Conservation (phyloP, 768 basidiomycete species). For the Phaeotremella skinneri region DNA sequence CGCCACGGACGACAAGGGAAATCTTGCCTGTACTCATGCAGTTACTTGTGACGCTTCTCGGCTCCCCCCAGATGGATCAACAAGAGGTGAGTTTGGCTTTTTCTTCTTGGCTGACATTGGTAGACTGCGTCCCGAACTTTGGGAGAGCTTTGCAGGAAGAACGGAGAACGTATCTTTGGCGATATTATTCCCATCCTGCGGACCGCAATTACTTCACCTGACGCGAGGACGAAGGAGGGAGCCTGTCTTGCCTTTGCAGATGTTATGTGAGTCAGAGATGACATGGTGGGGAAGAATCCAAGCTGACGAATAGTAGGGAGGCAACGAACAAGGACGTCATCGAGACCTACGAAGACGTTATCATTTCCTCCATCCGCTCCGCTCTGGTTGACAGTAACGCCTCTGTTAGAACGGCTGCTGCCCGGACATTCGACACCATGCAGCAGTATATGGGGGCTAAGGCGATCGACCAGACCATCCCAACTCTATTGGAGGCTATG, state of each 20-base stretch:
- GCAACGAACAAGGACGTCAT: constrained; percentile 78
- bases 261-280: constrained; percentile 64
- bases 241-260: constrained; percentile 84
- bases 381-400: constrained; percentile 86
- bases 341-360: constrained; percentile 82
- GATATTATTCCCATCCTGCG: constrained; percentile 81
- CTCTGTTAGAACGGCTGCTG: constrained; percentile 82
- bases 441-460: constrained; percentile 86
- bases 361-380: constrained; percentile 76
- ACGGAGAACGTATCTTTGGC: constrained; percentile 82
- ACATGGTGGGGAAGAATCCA: constrained; percentile 7
- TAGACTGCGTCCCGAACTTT: constrained; percentile 87
- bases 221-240: constrained; percentile 64
- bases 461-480: constrained; percentile 95
- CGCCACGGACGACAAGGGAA: constrained; percentile 67
- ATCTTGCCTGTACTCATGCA: constrained; percentile 84
- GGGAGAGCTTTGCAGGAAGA: constrained; percentile 87
- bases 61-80: constrained; percentile 76
- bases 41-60: constrained; percentile 68
- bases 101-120: neutral
- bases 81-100: constrained; percentile 65
- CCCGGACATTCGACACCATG: constrained; percentile 82
- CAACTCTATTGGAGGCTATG: constrained; percentile 87
- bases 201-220: constrained; percentile 58
- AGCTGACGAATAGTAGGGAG: constrained; percentile 58